These are phyloP conservation scores for Xanthoconium stramineum DNA, from an alignment of 768 basidiomycete genomes.

Conservation along the genomic window DNA sequence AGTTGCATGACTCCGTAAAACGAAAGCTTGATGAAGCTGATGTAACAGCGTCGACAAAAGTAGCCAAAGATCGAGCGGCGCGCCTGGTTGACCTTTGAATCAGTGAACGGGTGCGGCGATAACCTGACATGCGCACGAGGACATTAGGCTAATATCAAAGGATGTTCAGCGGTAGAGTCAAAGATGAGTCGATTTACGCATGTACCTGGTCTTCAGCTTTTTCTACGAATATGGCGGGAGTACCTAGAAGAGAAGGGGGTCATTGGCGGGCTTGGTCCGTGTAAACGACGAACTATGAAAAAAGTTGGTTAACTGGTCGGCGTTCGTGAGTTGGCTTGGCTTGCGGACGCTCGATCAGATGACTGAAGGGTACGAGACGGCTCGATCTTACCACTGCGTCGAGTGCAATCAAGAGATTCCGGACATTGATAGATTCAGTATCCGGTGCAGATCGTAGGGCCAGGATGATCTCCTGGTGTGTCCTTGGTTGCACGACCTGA, in stretches of 20 bases:
- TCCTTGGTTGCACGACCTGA: conserved; percentile 63
- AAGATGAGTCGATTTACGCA: conserved; percentile 2
- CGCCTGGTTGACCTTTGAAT: conserved; percentile 38
- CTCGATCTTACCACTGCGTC: conserved; percentile 34
- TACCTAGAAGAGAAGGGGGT: conserved; percentile 35
- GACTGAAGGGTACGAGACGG: conserved; percentile 9
- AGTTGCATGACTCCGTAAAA: conserved; percentile 68
- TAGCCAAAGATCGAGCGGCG: conserved; percentile 79
- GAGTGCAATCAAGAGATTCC: conserved; percentile 46
- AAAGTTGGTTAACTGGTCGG: conserved; percentile 63
- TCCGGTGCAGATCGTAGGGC: conserved; percentile 45
- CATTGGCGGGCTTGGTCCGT: not conserved
- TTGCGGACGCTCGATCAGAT: conserved; percentile 24
- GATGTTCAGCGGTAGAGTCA: conserved; percentile 7
- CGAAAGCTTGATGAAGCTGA: conserved; percentile 73
- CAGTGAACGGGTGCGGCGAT: conserved; percentile 7
- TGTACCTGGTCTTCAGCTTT: conserved; percentile 54
- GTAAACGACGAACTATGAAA: conserved; percentile 36
- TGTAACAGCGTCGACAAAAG: conserved; percentile 73
- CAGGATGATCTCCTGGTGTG: conserved; percentile 48
- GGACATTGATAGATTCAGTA: conserved; percentile 40
- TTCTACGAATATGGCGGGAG: conserved; percentile 57
- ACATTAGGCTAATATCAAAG: conserved; percentile 21
- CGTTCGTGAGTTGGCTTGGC: conserved; percentile 50
- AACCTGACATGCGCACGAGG: conserved; percentile 18